Base-by-base conservation (phyloP, 2,329 filamentous ascomycete species). In the Epicoccum sorghinum region DNA sequence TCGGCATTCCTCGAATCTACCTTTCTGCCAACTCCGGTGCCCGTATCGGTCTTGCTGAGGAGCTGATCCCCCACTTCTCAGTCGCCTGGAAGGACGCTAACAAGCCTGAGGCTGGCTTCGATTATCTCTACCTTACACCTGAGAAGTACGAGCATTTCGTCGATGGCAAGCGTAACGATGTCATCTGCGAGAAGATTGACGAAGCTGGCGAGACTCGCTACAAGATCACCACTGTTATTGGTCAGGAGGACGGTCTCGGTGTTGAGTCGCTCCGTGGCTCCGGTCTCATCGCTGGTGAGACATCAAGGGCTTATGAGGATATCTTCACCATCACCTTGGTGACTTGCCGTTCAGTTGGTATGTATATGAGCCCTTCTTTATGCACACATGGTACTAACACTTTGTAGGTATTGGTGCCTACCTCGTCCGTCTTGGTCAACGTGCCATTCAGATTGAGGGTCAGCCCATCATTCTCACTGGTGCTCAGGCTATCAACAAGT, bases 391-490 rank as follows among this genome's bases (percentile, higher is more conserved):
- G 48, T 66, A 55, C 74, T 80, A 77, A 79, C 57, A 37, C 25
- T 57, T n/a, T 23, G 29, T 56, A 88, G 86, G 86, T 89, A 99
- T 99, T 63, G 95, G 95, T 85, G 95, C 95, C 47, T 99, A 99
- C 80, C 90, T 99, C 51, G 95, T 99, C 66, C 93, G 95, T 75
- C 91, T 99, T 57, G 95, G 95, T 56, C 95, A 99, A 79, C 91
- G 95, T 87, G 93, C 95, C 61, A 96, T 99, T 64, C 95, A 99
- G 79, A 96, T 99, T 64, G 95, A 99, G 79, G 95, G 95, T 55
- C 95, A 99, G 80, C 95, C 95, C 35, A 99, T 99, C 76, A 99
- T 99, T 71, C 86, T 99, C 60, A 99, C 95, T 69, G 95, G 95
- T 85, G 95, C 95, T 43, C 91, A 91, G 62, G 95, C 95, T 55